Conservation (phyloP, 2,329 filamentous ascomycete genomes). For the Penicillium decumbens region DNA sequence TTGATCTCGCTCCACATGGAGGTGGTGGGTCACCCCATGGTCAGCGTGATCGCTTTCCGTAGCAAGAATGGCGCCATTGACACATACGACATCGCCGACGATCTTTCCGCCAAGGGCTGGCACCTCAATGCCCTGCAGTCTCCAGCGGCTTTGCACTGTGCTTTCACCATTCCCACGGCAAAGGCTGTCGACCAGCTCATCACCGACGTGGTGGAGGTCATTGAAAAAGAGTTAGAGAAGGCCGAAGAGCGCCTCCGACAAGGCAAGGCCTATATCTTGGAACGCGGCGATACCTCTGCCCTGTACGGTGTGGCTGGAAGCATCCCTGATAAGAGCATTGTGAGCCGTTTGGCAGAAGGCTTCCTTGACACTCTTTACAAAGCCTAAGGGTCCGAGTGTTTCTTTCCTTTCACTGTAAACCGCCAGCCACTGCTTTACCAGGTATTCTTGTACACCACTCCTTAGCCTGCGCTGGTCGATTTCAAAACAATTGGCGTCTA, state of each 20-base stretch:
- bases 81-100: slow-evolving; percentile 91
- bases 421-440: slow-evolving; percentile 5
- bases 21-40: slow-evolving; percentile 77
- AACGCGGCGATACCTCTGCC: slow-evolving; percentile 68
- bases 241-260: slow-evolving; percentile 63
- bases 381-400: slow-evolving; percentile 48
- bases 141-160: slow-evolving; percentile 87
- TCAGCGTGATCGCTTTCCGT: slow-evolving; percentile 84
- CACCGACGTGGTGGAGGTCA: slow-evolving; percentile 59
- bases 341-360: slow-evolving; percentile 81
- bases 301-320: slow-evolving; percentile 94
- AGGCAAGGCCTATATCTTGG: slow-evolving; percentile 52
- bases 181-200: slow-evolving; percentile 76
- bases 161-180: slow-evolving; percentile 81
- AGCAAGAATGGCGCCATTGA: slow-evolving; percentile 67
- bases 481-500: slow-evolving; percentile 9
- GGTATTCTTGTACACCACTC: neutral
- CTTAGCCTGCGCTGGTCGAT: neutral
- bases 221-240: slow-evolving; percentile 69
- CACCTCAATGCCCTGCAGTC: slow-evolving; percentile 91
- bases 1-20: slow-evolving; percentile 67
- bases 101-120: slow-evolving; percentile 79
- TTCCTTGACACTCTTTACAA: slow-evolving; percentile 94
- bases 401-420: slow-evolving; percentile 12
- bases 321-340: slow-evolving; percentile 90